phyloP scores from a whole-genome alignment of 2,329 filamentous ascomycete genomes.

The Neonectria hederae region DNA sequence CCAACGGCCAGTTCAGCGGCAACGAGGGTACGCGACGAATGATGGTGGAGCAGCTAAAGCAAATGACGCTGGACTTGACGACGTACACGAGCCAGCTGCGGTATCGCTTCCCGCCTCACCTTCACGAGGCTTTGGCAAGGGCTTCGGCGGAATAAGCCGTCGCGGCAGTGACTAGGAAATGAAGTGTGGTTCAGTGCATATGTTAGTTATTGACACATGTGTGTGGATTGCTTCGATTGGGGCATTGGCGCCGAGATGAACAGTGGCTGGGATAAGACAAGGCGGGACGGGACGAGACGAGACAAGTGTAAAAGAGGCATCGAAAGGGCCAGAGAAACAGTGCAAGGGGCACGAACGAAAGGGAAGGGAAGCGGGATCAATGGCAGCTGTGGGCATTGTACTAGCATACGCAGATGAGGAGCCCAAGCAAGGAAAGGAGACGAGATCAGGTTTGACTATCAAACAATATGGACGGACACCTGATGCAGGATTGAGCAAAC shows the following conservation, averaged over 20 bases:
- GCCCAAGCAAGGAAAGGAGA: neutral
- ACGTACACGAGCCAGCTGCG: conserved; percentile 93
- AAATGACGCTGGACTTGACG: conserved; percentile 89
- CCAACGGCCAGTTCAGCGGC: conserved; percentile 76
- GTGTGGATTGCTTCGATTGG: conserved; percentile 1
- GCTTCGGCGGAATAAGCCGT: conserved; percentile 71
- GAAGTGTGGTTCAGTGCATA: neutral
- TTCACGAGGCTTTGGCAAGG: conserved; percentile 88
- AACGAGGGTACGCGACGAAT: conserved; percentile 70
- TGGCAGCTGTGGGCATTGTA: conserved; percentile 5
- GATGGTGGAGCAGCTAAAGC: conserved; percentile 76
- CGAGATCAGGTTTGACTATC: conserved; percentile 2
- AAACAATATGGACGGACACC: neutral
- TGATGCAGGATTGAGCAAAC: neutral
- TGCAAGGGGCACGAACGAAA: neutral
- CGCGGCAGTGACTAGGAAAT: neutral
- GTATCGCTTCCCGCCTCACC: conserved; percentile 85
- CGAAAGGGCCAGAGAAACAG: neutral
- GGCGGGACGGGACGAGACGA: neutral
- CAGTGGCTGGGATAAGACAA: neutral
- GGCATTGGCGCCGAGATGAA: neutral
- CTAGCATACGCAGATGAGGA: conserved; percentile 3
- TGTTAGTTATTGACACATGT: conserved; percentile 14
- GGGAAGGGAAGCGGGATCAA: neutral
- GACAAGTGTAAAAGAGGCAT: neutral